Conservation (phyloP, 768 basidiomycete species). For the Suillus subaureus region DNA sequence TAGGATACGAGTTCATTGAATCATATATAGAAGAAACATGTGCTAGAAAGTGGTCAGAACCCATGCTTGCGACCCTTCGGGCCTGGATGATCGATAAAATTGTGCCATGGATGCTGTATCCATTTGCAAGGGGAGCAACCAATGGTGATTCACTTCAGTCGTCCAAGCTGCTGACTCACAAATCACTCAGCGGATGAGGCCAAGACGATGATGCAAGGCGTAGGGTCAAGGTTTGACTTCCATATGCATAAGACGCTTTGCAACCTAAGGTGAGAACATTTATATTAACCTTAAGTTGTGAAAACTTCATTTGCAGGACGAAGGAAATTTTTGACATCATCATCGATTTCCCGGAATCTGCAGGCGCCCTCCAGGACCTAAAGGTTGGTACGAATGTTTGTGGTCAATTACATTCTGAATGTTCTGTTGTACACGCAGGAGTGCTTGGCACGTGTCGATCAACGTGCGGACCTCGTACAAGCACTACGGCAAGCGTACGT, state of each 20-base stretch:
- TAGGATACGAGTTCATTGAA: slow-evolving; percentile 88
- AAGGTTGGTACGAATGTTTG: slow-evolving; percentile 47
- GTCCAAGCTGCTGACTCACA: slow-evolving; percentile 13
- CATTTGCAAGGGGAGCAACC: slow-evolving; percentile 70
- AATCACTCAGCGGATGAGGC: slow-evolving; percentile 65
- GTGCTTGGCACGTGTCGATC: slow-evolving; percentile 79
- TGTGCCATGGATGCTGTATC: slow-evolving; percentile 82
- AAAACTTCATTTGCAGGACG: slow-evolving; percentile 43
- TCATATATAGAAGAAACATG: slow-evolving; percentile 66
- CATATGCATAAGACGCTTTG: slow-evolving; percentile 91
- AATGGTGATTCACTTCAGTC: slow-evolving; percentile 40
- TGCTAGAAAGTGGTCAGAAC: slow-evolving; percentile 66
- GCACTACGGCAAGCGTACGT: slow-evolving; percentile 75
- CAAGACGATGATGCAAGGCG: slow-evolving; percentile 69
- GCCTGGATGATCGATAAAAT: slow-evolving; percentile 81
- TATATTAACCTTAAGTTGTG: background rate
- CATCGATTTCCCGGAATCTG: slow-evolving; percentile 89
- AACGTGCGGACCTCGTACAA: slow-evolving; percentile 73
- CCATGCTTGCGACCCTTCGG: slow-evolving; percentile 61
- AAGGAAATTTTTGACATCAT: slow-evolving; percentile 96
- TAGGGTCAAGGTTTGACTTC: slow-evolving; percentile 86
- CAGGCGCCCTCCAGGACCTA: slow-evolving; percentile 82
- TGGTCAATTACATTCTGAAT: background rate
- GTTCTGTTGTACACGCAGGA: slow-evolving; percentile 45
- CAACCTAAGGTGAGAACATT: slow-evolving; percentile 68